phyloP scores from a whole-genome alignment of 176 grass and related monocot species.

The Dactylis glomerata region DNA sequence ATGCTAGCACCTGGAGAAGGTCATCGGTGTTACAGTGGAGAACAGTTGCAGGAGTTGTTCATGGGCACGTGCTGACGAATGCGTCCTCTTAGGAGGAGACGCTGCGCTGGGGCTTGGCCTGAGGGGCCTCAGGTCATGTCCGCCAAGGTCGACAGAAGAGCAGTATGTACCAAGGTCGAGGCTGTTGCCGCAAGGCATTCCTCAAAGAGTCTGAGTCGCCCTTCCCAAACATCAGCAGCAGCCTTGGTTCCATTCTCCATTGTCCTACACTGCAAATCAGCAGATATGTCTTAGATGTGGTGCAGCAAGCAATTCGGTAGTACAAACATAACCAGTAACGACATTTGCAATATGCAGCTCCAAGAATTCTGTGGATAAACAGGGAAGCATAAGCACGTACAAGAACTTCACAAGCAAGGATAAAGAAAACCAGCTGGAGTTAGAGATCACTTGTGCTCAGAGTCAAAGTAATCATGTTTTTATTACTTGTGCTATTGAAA shows the following conservation, averaged over 20 bases:
- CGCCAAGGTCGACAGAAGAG: conserved; percentile 11
- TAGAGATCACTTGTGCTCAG: background rate
- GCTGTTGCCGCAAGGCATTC: background rate
- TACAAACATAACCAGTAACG: background rate
- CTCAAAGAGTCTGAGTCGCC: background rate
- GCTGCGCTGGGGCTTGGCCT: conserved; percentile 28
- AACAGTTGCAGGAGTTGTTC: conserved; percentile 57
- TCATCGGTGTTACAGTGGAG: conserved; percentile 48
- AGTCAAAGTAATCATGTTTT: background rate
- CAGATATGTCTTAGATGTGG: background rate
- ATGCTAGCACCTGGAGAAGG: conserved; percentile 15
- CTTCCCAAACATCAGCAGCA: background rate
- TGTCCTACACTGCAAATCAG: conserved; percentile 19
- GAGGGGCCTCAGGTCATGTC: conserved; percentile 16
- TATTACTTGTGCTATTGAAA: background rate
- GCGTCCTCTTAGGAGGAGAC: conserved; percentile 26
- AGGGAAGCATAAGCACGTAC: background rate
- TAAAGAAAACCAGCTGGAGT: background rate
- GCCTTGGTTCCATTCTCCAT: conserved; percentile 7
- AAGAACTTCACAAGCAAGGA: background rate
- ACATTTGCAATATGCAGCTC: background rate
- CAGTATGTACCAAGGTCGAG: conserved; percentile 14
- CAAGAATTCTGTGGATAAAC: background rate
- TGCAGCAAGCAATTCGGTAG: background rate
- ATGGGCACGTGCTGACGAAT: conserved; percentile 63